These are phyloP conservation scores for Deinandra increscens DNA, from an alignment of 129 eudicot species.

Conservation along the genomic window DNA sequence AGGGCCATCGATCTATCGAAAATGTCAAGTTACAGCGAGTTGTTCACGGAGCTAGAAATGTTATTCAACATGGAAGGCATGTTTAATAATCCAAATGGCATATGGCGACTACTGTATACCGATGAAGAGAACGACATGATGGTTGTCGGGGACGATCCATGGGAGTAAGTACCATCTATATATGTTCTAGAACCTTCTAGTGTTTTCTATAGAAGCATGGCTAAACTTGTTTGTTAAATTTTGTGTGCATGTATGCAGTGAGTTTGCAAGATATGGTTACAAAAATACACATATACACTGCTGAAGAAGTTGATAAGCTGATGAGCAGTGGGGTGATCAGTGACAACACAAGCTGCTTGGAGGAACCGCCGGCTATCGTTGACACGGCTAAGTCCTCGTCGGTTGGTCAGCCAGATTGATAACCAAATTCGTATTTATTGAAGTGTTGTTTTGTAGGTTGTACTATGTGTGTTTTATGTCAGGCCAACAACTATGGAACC, in stretches of 20 bases:
- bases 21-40: conserved; percentile 60
- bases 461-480: conserved; percentile 21
- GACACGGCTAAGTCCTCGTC: conserved; percentile 80
- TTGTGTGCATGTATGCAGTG: conserved; percentile 63
- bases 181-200: not conserved
- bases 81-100: conserved; percentile 54
- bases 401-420: conserved; percentile 50
- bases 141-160: conserved; percentile 96
- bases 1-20: conserved; percentile 85
- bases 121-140: conserved; percentile 93
- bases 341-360: conserved; percentile 89
- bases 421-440: not conserved
- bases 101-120: conserved; percentile 79
- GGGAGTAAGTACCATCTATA: conserved; percentile 85
- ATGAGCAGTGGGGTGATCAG: conserved; percentile 61
- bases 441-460: conserved; percentile 15
- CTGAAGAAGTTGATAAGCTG: conserved; percentile 91
- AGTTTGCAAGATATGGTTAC: conserved; percentile 69
- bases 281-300: conserved; percentile 82
- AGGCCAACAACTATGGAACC: conserved; percentile 25
- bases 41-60: conserved; percentile 69
- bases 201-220: not conserved
- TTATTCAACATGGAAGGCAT: conserved; percentile 82
- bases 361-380: conserved; percentile 64
- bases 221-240: conserved; percentile 15